phyloP scores from a whole-genome alignment of 2,329 filamentous ascomycete species.

The Mycogone perniciosa region DNA sequence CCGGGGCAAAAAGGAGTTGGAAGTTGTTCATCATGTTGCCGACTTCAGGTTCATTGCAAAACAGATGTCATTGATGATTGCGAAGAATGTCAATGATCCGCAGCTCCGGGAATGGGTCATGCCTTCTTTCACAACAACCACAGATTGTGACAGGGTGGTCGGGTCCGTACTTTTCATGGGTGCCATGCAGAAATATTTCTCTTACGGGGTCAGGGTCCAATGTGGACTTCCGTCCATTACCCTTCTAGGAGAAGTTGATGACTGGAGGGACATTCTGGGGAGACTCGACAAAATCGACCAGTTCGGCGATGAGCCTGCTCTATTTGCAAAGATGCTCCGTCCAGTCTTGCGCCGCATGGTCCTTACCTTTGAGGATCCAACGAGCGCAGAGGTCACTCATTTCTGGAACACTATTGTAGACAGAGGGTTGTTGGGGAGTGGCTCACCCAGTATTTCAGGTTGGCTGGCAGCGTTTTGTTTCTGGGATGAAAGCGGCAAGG shows the following conservation, averaged over 20 bases:
- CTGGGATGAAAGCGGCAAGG: too few species aligned
- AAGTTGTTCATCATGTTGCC: neutral
- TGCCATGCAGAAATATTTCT: neutral
- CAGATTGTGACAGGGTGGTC: neutral
- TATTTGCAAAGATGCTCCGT: neutral
- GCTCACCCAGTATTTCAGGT: too few species aligned
- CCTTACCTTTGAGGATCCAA: neutral
- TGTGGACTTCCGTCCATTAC: conserved; percentile 1
- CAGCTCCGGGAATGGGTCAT: neutral
- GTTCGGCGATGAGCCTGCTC: neutral
- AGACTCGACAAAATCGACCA: neutral
- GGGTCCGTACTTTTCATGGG: neutral
- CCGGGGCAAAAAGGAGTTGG: neutral
- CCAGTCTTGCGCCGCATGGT: neutral
- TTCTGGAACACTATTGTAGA: neutral
- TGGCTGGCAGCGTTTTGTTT: too few species aligned
- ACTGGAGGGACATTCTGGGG: neutral
- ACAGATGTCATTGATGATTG: neutral
- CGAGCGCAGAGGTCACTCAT: neutral
- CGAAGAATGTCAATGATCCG: neutral
- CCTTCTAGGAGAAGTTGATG: neutral
- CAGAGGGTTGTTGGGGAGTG: too few species aligned
- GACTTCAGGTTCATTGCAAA: neutral
- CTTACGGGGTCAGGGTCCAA: neutral
- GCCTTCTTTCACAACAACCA: neutral